Evolutionary conservation across 1,139 yeast genomes (phyloP).

Genomic region (Tardiomyces blankii): DNA sequence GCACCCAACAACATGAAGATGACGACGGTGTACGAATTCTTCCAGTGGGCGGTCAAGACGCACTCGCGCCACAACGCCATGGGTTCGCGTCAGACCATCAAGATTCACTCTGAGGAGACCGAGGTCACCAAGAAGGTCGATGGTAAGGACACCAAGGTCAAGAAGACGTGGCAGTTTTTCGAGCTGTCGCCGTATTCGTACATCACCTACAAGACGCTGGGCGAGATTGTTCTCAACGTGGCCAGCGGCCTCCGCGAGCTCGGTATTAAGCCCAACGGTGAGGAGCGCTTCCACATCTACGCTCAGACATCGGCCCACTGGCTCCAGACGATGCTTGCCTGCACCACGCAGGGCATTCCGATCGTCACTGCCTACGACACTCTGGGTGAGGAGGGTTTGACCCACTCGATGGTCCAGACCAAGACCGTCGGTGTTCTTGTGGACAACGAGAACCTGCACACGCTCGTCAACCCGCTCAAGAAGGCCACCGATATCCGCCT

Average conservation of each 20-base stretch:
- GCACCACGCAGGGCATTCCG: constrained; percentile 68
- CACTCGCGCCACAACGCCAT: constrained; percentile 47
- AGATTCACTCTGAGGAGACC: constrained; percentile 68
- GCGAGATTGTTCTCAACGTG: constrained; percentile 37
- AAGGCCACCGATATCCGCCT: constrained; percentile 46
- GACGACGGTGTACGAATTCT: constrained; percentile 58
- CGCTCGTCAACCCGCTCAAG: constrained; percentile 61
- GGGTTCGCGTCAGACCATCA: constrained; percentile 72
- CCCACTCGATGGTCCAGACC: constrained; percentile 77
- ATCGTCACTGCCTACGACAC: constrained; percentile 97
- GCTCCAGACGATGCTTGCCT: constrained; percentile 81
- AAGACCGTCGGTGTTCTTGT: constrained; percentile 70
- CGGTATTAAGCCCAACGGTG: constrained; percentile 58
- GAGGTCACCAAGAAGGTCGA: constrained; percentile 63
- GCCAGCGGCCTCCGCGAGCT: constrained; percentile 68
- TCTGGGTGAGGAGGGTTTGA: constrained; percentile 83
- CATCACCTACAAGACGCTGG: constrained; percentile 51
- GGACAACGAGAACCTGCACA: constrained; percentile 59
- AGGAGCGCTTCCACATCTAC: constrained; percentile 65
- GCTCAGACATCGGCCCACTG: constrained; percentile 78
- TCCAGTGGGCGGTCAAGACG: constrained; percentile 50
- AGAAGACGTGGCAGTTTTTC: constrained; percentile 80
- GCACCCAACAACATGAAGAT: constrained; percentile 25
- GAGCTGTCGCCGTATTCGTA: constrained; percentile 67
- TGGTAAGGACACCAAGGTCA: constrained; percentile 60